Percentiles rank a stretch among this genome's conserved stretches.
Evolutionary conservation across 805 yeast genomes (phyloP).

Genomic region (Starmera dryadoides): DNA sequence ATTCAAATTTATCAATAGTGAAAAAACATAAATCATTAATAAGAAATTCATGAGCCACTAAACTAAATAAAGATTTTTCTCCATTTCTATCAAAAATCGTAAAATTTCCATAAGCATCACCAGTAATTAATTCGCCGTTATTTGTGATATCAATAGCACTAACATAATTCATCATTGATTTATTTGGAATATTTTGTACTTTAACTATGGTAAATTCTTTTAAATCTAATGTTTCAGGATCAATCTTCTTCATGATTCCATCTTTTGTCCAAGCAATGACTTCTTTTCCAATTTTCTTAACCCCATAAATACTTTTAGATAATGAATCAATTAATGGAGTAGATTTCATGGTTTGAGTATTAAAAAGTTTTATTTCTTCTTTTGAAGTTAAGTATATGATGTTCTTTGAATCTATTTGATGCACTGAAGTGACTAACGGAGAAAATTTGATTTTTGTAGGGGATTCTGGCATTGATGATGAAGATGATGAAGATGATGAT

Average conservation of each 20-base stretch:
- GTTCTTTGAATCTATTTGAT: slow-evolving; percentile 15
- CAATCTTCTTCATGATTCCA: slow-evolving; percentile 30
- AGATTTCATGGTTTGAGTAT: slow-evolving; percentile 9
- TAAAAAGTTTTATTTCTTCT: slow-evolving; percentile 29
- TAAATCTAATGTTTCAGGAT: slow-evolving; percentile 11
- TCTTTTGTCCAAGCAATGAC: slow-evolving; percentile 34
- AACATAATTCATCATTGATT: slow-evolving; percentile 29
- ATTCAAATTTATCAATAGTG: slow-evolving; percentile 18
- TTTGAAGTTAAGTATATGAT: slow-evolving; percentile 27
- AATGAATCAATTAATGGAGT: slow-evolving; percentile 28
- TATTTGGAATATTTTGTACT: slow-evolving; percentile 20
- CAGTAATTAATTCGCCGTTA: slow-evolving; percentile 27
- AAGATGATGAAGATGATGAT: no score
- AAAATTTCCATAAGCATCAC: slow-evolving; percentile 44
- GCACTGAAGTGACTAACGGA: slow-evolving; percentile 16
- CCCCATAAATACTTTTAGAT: slow-evolving; percentile 30
- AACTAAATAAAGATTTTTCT: slow-evolving; percentile 15
- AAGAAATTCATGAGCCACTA: slow-evolving; percentile 45
- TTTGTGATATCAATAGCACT: slow-evolving; percentile 30
- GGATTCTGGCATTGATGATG: slow-evolving; percentile 13
- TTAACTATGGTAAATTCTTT: slow-evolving; percentile 5
- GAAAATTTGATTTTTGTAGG: slow-evolving; percentile 17
- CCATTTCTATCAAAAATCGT: slow-evolving; percentile 14
- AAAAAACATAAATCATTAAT: slow-evolving; percentile 38
- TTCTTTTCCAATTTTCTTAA: slow-evolving; percentile 26